A percentile compares a stretch with the other conserved stretches of the same genome.
Conservation (phyloP, 108 stramenopile species). For the Nitzschia inconspicua region DNA sequence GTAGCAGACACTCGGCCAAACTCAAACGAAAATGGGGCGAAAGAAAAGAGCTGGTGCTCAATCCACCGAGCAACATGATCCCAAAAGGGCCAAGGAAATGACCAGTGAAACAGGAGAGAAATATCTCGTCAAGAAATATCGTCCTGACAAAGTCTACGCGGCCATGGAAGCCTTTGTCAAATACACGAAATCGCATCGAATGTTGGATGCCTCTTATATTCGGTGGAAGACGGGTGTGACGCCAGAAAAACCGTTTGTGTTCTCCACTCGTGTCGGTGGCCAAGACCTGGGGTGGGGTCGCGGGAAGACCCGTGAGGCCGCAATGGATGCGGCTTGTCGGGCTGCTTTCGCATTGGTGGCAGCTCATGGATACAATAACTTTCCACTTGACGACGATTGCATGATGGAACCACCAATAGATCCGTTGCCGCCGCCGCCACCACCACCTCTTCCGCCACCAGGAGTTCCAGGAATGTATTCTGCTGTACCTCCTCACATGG, state of each 20-base stretch:
- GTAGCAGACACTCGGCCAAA: neutral
- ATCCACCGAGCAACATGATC: neutral
- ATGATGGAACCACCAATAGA: slow-evolving; percentile 62
- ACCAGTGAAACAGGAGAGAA: slow-evolving; percentile 42
- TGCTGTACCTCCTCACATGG: slow-evolving; percentile 29
- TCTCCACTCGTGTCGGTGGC: slow-evolving; percentile 72
- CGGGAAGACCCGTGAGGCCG: slow-evolving; percentile 73
- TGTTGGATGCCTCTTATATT: slow-evolving; percentile 78
- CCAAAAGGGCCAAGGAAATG: slow-evolving; percentile 14
- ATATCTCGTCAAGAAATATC: slow-evolving; percentile 83
- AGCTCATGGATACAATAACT: slow-evolving; percentile 87
- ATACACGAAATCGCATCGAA: slow-evolving; percentile 85
- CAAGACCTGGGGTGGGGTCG: slow-evolving; percentile 78
- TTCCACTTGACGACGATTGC: slow-evolving; percentile 76
- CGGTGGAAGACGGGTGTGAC: slow-evolving; percentile 63
- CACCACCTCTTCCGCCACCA: slow-evolving; percentile 40
- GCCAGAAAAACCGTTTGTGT: slow-evolving; percentile 70
- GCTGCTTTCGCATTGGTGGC: slow-evolving; percentile 80
- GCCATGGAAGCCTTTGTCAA: slow-evolving; percentile 83
- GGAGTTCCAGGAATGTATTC: slow-evolving; percentile 34
- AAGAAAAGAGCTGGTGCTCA: slow-evolving; percentile 37
- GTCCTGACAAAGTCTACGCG: slow-evolving; percentile 64
- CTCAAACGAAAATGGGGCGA: slow-evolving; percentile 39
- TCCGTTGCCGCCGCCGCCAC: slow-evolving; percentile 46
- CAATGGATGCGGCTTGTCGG: slow-evolving; percentile 76